Evolutionary conservation across 768 basidiomycete genomes (phyloP).

Genomic region (Sarcodon sp.): DNA sequence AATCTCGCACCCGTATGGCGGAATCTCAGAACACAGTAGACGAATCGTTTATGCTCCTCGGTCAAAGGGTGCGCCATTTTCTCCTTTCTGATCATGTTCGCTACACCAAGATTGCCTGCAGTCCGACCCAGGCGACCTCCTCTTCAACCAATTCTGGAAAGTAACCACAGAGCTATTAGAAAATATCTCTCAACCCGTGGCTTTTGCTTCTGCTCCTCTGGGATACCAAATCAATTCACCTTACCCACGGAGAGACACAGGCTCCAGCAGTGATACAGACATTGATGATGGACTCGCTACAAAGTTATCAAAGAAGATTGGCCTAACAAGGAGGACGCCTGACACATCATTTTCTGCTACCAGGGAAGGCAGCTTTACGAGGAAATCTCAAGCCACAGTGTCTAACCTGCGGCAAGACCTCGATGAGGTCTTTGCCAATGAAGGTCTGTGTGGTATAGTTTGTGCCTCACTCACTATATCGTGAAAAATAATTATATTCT

Average conservation of each 20-base stretch:
- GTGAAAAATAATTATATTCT: neutral
- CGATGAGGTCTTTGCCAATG: conserved; percentile 47
- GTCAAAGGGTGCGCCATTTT: conserved; percentile 47
- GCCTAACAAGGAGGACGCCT: conserved; percentile 6
- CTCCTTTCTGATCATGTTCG: neutral
- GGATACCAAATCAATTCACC: conserved; percentile 25
- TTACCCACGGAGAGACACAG: conserved; percentile 30
- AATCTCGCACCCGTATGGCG: conserved; percentile 31
- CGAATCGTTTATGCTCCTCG: conserved; percentile 83
- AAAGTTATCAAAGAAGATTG: conserved; percentile 34
- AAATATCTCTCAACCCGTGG: conserved; percentile 71
- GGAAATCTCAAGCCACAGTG: neutral
- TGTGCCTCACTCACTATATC: neutral
- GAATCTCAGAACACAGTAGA: conserved; percentile 51
- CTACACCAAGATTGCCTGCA: conserved; percentile 1
- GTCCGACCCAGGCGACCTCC: conserved; percentile 62
- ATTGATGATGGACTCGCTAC: conserved; percentile 50
- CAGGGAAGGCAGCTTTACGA: neutral
- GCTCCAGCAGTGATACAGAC: conserved; percentile 55
- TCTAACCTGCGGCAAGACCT: conserved; percentile 28
- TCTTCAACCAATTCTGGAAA: conserved; percentile 80
- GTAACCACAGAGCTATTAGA: conserved; percentile 82
- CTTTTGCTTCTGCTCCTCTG: conserved; percentile 74
- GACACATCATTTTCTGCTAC: conserved; percentile 4
- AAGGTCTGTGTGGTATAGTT: conserved; percentile 29